These are phyloP conservation scores for Dictyostelium brefeldianum DNA, from an alignment of 78 protist species.

Conservation along the genomic window DNA sequence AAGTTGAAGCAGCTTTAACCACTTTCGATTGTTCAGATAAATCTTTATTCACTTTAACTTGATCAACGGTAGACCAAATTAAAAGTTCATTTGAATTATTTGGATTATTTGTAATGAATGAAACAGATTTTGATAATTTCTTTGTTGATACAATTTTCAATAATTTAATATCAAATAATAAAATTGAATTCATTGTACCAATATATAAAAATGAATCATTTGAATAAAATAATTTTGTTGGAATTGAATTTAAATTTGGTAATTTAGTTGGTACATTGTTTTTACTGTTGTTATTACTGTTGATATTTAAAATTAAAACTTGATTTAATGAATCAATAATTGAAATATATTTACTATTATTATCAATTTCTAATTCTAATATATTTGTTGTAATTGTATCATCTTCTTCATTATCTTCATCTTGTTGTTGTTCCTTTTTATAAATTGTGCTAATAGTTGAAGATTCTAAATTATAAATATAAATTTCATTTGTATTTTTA, in stretches of 20 bases:
- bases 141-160: neutral
- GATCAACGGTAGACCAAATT: neutral
- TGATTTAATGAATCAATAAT: constrained; percentile 15
- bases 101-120: constrained; percentile 15
- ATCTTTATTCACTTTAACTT: neutral
- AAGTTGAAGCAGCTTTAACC: neutral
- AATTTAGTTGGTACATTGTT: constrained; percentile 11
- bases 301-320: neutral
- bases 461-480: neutral
- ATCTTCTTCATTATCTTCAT: neutral
- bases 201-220: neutral
- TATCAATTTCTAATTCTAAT: neutral
- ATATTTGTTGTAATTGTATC: neutral
- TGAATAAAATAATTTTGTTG: constrained; percentile 11
- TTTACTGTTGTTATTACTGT: neutral
- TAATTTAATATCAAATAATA: constrained; percentile 1
- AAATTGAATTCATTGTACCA: constrained; percentile 1
- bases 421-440: neutral
- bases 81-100: neutral
- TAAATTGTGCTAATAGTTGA: neutral
- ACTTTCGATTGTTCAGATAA: neutral
- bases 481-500: neutral
- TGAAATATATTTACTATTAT: neutral
- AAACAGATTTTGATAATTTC: neutral
- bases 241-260: constrained; percentile 22